Conservation (phyloP, 805 yeast genomes). For the Starmerella powellii region DNA sequence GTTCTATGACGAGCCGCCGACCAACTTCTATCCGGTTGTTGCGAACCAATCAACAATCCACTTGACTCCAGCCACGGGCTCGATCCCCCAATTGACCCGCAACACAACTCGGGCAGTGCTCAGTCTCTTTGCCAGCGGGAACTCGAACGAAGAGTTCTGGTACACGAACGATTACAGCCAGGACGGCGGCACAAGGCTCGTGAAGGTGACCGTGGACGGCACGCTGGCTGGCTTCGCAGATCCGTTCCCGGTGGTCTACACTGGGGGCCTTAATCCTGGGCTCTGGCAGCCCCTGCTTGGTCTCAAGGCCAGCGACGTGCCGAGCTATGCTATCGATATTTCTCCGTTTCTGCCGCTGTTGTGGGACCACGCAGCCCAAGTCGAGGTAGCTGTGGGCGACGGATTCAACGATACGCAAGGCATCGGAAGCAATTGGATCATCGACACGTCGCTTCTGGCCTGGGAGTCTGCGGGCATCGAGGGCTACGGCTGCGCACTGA, state of each 20-base stretch:
- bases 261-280: slow-evolving; percentile 72
- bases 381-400: slow-evolving; percentile 41
- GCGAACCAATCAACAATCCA: slow-evolving; percentile 1
- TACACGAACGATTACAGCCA: slow-evolving; percentile 28
- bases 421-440: slow-evolving; percentile 24
- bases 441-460: slow-evolving; percentile 23
- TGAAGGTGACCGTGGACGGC: slow-evolving; percentile 52
- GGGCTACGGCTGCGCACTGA: slow-evolving; percentile 20
- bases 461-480: slow-evolving; percentile 24
- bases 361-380: slow-evolving; percentile 39
- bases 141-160: slow-evolving; percentile 75
- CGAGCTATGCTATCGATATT: slow-evolving; percentile 54
- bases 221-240: slow-evolving; percentile 44
- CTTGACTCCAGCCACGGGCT: slow-evolving; percentile 1
- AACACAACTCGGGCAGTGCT: slow-evolving; percentile 50
- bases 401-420: slow-evolving; percentile 14
- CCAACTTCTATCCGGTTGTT: slow-evolving; percentile 3
- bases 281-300: slow-evolving; percentile 78
- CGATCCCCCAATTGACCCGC: slow-evolving; percentile 31
- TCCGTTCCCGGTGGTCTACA: slow-evolving; percentile 62
- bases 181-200: slow-evolving; percentile 34
- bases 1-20: slow-evolving; percentile 6
- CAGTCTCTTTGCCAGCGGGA: slow-evolving; percentile 56
- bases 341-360: slow-evolving; percentile 55
- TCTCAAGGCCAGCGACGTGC: slow-evolving; percentile 57